These are phyloP conservation scores for Fusarium nodosum DNA, from an alignment of 2,329 filamentous ascomycete genomes.

Conservation along the genomic window DNA sequence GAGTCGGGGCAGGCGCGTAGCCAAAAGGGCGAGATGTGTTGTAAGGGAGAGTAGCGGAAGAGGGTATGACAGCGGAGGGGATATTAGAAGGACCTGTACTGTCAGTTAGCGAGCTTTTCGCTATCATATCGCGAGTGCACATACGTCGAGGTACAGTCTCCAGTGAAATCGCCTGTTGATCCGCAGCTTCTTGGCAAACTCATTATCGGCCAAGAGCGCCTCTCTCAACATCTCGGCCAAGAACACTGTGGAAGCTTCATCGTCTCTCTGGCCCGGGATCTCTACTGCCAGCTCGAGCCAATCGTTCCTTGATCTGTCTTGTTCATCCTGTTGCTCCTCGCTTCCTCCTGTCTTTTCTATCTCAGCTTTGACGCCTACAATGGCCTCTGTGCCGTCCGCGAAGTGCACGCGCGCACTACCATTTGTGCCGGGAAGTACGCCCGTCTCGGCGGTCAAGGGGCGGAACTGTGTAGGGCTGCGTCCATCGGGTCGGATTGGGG, in stretches of 20 bases:
- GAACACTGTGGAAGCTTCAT: conserved; percentile 90
- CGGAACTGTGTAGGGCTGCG: conserved; percentile 88
- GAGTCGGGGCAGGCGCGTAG: conserved; percentile 84
- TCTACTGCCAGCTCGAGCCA: conserved; percentile 95
- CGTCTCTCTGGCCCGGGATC: conserved; percentile 90
- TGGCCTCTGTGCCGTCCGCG: conserved; percentile 93
- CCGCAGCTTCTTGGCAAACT: conserved; percentile 78
- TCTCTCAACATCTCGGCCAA: conserved; percentile 90
- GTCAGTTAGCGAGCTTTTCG: neutral
- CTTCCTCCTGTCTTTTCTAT: conserved; percentile 77
- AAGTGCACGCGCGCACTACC: conserved; percentile 95
- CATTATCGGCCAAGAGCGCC: conserved; percentile 80
- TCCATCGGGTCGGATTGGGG: conserved; percentile 91
- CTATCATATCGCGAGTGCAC: conserved; percentile 52
- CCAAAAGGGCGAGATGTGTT: conserved; percentile 91
- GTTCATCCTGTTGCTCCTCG: conserved; percentile 56
- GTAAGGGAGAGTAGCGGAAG: conserved; percentile 93
- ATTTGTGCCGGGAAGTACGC: conserved; percentile 89
- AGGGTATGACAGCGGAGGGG: conserved; percentile 92
- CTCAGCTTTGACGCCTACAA: conserved; percentile 96
- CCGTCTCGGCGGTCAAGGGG: conserved; percentile 88
- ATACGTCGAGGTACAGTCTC: conserved; percentile 93
- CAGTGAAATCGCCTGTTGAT: conserved; percentile 96
- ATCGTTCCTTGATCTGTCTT: conserved; percentile 65
- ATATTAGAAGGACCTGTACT: conserved; percentile 86